Base-by-base conservation (phyloP, 2,329 filamentous ascomycete genomes). In the Fusarium sp. region DNA sequence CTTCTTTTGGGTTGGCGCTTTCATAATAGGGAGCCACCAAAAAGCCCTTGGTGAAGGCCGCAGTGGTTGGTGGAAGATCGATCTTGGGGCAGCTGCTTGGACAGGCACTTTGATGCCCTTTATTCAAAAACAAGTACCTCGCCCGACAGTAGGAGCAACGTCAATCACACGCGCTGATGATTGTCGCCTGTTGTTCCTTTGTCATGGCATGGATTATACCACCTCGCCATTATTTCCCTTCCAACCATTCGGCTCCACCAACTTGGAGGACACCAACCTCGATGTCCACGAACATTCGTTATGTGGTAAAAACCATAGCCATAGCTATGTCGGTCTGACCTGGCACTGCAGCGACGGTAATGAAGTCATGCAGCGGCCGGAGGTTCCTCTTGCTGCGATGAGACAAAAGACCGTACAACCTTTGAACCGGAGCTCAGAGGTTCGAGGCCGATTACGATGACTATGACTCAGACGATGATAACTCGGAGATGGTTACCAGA, bases 401-500 rank as follows among this genome's bases (percentile, higher is more conserved):
- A 47, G 61, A 15, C 18, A n/a, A 1, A 72, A 72, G 30, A 15
- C 15, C 13, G 45, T 41, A 18, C 20, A n/a, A 0, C 2, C 6
- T 11, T 13, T 10, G 12, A 22, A 24, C 2, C 5, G 0, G 0
- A 12, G 3, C 1, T 6, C 5, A 11, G 18, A n/a, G 3, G 3
- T 5, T 38, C 6, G 29, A 49, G 0, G 30, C 69, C 1, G 62
- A 67, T 24, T 65, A 65, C n/a, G 48, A 67, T 5, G 47, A 59
- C 0, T 48, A 56, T n/a, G 69, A 73, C 5, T 65, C 40, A 1
- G 69, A 70, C 20, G 57, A 70, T 2, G 62, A 67, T 6, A 58
- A 18, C 3, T 69, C 70, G 0, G 62, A 75, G 70, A 71, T 72
- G 67, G 71, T 75, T 11, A 78, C 73, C 6, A 65, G 70, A 20